Percentiles rank a stretch among this genome's conserved stretches.
phyloP scores from a whole-genome alignment of 495 filamentous ascomycete species.

The Aspergillus panamensis region DNA sequence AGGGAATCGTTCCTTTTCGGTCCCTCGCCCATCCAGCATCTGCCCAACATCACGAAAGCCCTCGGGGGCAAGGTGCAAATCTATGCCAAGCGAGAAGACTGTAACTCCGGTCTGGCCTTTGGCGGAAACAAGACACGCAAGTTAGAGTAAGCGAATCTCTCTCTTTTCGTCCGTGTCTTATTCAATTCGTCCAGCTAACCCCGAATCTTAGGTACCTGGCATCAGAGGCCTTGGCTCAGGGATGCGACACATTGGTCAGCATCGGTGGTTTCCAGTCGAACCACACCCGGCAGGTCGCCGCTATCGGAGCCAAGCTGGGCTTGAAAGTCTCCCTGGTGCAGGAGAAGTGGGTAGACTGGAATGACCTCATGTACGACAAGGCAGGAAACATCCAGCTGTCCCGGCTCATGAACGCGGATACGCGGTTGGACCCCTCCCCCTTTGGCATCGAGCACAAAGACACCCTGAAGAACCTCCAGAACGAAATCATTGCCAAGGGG shows the following conservation, averaged over 20 bases:
- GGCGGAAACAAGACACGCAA: conserved; percentile 68
- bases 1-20: conserved; percentile 10
- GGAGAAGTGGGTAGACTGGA: conserved; percentile 61
- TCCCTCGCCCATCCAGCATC: conserved; percentile 13
- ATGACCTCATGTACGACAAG: conserved; percentile 46
- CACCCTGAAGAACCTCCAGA: conserved; percentile 43
- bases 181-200: neutral
- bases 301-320: conserved; percentile 49
- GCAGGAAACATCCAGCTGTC: conserved; percentile 64
- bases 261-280: conserved; percentile 63
- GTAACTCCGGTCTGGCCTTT: conserved; percentile 58
- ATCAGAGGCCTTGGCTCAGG: conserved; percentile 34
- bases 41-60: conserved; percentile 41
- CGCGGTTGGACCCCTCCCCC: conserved; percentile 44
- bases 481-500: conserved; percentile 44
- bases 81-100: conserved; percentile 63
- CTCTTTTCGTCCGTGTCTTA: neutral
- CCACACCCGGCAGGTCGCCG: conserved; percentile 62
- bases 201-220: conserved; percentile 6
- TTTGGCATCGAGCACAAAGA: conserved; percentile 61
- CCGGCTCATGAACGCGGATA: conserved; percentile 57
- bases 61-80: conserved; percentile 46
- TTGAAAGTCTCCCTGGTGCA: conserved; percentile 55
- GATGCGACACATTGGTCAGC: conserved; percentile 53
- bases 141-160: conserved; percentile 58